Evolutionary conservation across 805 yeast species (phyloP), one percentile per base, ranked within the genome.

Genomic region (Monosporozyma yasuniensis): DNA sequence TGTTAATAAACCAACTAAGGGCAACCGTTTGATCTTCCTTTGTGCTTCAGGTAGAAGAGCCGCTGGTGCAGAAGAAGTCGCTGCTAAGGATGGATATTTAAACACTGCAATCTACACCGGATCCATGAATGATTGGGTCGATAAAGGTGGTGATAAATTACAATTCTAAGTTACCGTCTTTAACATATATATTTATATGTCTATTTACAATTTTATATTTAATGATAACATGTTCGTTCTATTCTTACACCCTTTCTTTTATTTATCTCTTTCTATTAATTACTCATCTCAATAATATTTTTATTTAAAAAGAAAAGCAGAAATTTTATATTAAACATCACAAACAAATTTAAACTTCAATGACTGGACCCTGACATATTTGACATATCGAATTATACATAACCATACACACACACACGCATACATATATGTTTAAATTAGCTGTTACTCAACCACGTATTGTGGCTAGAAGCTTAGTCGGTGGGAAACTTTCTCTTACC

Each of bases 41-140:
- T 89, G 96, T 67, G 80, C 84, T 47, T 90, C 87, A 9, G 96
- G 96, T 48, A 87, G 84, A 50, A 79, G 96, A 69, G 81, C 88
- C 28, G 73, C 84, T 35, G 84, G 84, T 54, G 85, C 95, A 28
- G 93, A 85, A 66, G 86, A 83, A 59, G 76, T 86, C 61, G 96
- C 96, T n/a, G 74, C 78, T 48, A 79, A 90, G 22, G 81, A 79
- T 65, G 96, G 96, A 14, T 89, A 87, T 70, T 66, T 71, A 39
- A 74, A 83, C 58, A 79, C 95, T 61, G 80, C 86, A 50, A 82
- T 88, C 69, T 88, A 88, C 68, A 67, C 75, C 37, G 96, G 96
- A 4, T 84, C 95, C 11, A 85, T 79, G 71, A 82, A 79, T 58
- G 96, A 88, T 66, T 88, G 96, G 96, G 67, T 72, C 32, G 47